phyloP scores from a whole-genome alignment of 805 yeast genomes.

The Metschnikowia dekortorum region DNA sequence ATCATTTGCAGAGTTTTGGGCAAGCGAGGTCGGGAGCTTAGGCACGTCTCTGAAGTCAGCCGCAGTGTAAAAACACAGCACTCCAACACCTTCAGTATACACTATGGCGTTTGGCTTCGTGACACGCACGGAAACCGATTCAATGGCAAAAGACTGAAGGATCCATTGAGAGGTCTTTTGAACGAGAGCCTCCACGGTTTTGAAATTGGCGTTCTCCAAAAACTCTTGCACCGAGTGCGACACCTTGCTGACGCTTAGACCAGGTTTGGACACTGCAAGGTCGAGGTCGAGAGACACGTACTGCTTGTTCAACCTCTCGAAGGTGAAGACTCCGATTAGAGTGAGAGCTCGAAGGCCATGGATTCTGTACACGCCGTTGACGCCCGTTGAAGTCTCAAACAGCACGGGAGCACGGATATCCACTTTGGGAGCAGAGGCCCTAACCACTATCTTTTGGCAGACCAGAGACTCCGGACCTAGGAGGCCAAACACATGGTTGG shows the following conservation, averaged over 20 bases:
- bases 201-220: constrained; percentile 76
- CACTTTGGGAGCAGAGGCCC: constrained; percentile 46
- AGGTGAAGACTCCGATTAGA: constrained; percentile 89
- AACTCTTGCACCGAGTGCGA: constrained; percentile 43
- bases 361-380: constrained; percentile 33
- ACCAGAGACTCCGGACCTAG: constrained; percentile 42
- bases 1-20: constrained; percentile 10
- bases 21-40: constrained; percentile 4
- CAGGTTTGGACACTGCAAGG: constrained; percentile 27
- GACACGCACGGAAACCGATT: constrained; percentile 55
- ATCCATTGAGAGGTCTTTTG: constrained; percentile 61
- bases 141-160: constrained; percentile 29
- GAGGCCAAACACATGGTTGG: constrained; percentile 42
- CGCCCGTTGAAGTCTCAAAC: constrained; percentile 5
- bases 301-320: constrained; percentile 81
- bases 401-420: constrained; percentile 48
- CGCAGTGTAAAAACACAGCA: constrained; percentile 52
- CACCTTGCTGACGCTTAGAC: constrained; percentile 18
- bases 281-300: constrained; percentile 56
- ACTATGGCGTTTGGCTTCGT: constrained; percentile 87
- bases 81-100: constrained; percentile 87
- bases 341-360: constrained; percentile 58
- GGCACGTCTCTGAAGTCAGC: constrained; percentile 33
- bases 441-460: constrained; percentile 40
- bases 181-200: constrained; percentile 91